Evolutionary conservation across 768 basidiomycete species (phyloP), one percentile per base, ranked within the genome.

Genomic region (Cytidiella melzeri): DNA sequence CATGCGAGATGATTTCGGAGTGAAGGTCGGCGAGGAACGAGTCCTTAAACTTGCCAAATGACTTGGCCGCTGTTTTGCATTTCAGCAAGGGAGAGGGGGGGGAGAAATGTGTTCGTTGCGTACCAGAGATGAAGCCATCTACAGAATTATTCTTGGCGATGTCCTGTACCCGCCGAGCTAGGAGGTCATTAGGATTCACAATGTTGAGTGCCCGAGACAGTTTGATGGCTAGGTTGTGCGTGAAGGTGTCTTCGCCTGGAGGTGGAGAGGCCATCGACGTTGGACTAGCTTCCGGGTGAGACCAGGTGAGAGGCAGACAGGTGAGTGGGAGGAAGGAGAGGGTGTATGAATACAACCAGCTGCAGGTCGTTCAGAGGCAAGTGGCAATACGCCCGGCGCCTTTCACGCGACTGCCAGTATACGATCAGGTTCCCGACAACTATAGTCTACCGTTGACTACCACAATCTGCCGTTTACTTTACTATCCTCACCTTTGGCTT

Each of bases 1-100:
- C 73, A 70, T 88, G 86, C 54, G 79, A 77, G 62, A 81, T 69
- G 54, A 92, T 87, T 64, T 92, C 86, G 60, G 77, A 73, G 70
- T 92, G 87, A 6, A 94, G 67, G 55, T 91, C 87, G 37, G 77
- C 71, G 46, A 94, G 72, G 60, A 89, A 87, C 28, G 82, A 79
- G 61, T 82, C 79, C 61, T 84, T 75, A 62, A 94, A 93, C 73
- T 88, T 88, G 64, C 90, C 92, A 70, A 96, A 94, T 26, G 83
- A 71, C 54, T 74, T 78, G 27, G 87, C 85, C 57, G 90, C 89
- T 84, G 57, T 1, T 47, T 20, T 24, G 11, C 28, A 18, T 13
- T 12, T 9, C 36, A 18, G 25, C 5, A 36, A 5, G 20, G 25
- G 10, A 38, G 43, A 13, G 6, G 15, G 61, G 30, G 30, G 30